Conservation (phyloP, 2,329 filamentous ascomycete species). For the Diaporthe humulicola region DNA sequence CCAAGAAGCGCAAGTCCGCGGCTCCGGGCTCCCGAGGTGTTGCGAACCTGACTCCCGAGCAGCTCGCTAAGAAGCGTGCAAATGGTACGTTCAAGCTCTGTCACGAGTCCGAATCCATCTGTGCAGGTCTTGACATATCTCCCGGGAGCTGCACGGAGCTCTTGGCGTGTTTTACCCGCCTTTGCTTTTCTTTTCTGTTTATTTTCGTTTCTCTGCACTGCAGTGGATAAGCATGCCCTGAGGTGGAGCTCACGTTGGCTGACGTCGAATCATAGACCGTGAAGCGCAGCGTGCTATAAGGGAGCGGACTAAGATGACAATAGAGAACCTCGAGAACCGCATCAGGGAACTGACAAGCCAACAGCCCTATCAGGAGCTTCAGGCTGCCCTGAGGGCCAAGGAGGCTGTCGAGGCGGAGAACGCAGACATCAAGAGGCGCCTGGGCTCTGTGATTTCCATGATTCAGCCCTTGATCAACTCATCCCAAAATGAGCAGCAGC, state of each 20-base stretch:
- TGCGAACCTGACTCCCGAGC: constrained; percentile 78
- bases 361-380: constrained; percentile 87
- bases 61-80: constrained; percentile 76
- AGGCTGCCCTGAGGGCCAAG: constrained; percentile 80
- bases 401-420: constrained; percentile 85
- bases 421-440: constrained; percentile 78
- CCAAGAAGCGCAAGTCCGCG: constrained; percentile 62
- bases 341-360: constrained; percentile 83
- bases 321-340: constrained; percentile 78
- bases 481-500: constrained; percentile 44
- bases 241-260: constrained; percentile 33
- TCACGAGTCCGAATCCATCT: not conserved
- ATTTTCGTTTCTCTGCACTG: not conserved
- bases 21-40: constrained; percentile 61
- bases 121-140: not conserved
- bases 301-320: constrained; percentile 84
- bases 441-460: constrained; percentile 75
- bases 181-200: not conserved
- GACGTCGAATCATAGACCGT: constrained; percentile 68
- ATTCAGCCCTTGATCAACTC: constrained; percentile 69
- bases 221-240: constrained; percentile 17
- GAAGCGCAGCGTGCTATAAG: constrained; percentile 89
- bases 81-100: constrained; percentile 59
- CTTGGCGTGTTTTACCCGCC: constrained; percentile 4
- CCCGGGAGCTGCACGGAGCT: not conserved